Evolutionary conservation across 108 stramenopile species (phyloP).

Genomic region (Nitzschia sp.): DNA sequence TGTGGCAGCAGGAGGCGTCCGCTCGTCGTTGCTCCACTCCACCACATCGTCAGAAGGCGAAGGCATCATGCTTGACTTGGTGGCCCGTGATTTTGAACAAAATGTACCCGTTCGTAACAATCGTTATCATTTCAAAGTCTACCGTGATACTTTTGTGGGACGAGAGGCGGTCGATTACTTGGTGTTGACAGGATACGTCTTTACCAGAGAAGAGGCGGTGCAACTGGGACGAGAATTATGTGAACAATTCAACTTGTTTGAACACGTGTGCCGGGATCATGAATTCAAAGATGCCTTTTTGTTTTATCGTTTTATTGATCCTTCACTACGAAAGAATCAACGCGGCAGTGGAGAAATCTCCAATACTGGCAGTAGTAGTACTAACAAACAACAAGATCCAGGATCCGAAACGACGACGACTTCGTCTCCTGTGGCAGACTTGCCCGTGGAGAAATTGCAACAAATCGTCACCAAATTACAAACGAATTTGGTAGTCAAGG

Average conservation of each 20-base stretch:
- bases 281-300: constrained; percentile 45
- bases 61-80: neutral
- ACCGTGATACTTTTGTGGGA: constrained; percentile 47
- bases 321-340: neutral
- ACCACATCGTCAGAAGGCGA: too few relatives aligned
- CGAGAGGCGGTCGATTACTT: constrained; percentile 57
- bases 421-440: neutral
- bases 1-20: too few relatives aligned
- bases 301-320: constrained; percentile 55
- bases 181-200: constrained; percentile 21
- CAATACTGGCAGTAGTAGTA: neutral
- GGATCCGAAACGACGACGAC: neutral
- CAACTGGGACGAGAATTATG: constrained; percentile 37
- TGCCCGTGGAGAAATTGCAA: neutral
- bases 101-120: constrained; percentile 22
- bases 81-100: neutral
- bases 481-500: neutral
- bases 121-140: constrained; percentile 23
- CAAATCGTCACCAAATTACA: neutral
- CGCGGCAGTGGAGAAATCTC: neutral
- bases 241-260: constrained; percentile 9
- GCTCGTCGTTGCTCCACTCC: too few relatives aligned
- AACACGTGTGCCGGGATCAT: constrained; percentile 51
- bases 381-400: neutral
- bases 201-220: constrained; percentile 47